Percentiles rank a stretch among this genome's conserved stretches.
Evolutionary conservation across 306 rosid species (phyloP).

Genomic region (Prunus kanzakura): DNA sequence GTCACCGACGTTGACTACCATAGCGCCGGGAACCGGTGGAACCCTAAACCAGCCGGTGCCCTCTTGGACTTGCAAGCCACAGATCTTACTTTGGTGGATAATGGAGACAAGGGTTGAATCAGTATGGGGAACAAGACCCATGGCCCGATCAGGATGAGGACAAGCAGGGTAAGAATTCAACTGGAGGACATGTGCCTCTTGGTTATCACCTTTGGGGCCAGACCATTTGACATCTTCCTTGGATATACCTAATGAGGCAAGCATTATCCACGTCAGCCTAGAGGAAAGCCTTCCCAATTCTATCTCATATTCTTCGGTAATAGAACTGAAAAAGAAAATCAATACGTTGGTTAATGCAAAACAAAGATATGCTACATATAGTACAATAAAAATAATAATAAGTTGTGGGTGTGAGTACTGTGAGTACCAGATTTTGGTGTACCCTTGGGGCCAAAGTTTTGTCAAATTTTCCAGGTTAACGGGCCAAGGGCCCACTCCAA

Average conservation of each 20-base stretch:
- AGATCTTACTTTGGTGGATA: neutral
- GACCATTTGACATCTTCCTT: neutral
- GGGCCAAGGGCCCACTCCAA: no score
- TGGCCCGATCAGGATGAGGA: neutral
- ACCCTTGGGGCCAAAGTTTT: neutral
- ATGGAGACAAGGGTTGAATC: neutral
- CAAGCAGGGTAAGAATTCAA: constrained; percentile 2
- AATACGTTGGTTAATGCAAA: neutral
- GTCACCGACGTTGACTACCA: constrained; percentile 42
- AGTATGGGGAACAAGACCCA: neutral
- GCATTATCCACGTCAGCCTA: neutral
- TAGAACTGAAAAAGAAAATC: neutral
- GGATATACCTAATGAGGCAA: neutral
- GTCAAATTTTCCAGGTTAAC: no score
- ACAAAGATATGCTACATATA: no score
- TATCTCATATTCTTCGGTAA: neutral
- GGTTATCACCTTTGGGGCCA: neutral
- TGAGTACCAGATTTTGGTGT: neutral
- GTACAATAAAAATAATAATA: neutral
- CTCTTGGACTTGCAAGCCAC: neutral
- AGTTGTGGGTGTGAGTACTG: neutral
- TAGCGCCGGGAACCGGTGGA: constrained; percentile 34
- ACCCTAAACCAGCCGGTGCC: constrained; percentile 30
- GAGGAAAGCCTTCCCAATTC: neutral
- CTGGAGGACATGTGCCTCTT: neutral